These are phyloP conservation scores for Tillandsia fasciculata DNA, from an alignment of 176 grass and related monocot species.

Conservation along the genomic window DNA sequence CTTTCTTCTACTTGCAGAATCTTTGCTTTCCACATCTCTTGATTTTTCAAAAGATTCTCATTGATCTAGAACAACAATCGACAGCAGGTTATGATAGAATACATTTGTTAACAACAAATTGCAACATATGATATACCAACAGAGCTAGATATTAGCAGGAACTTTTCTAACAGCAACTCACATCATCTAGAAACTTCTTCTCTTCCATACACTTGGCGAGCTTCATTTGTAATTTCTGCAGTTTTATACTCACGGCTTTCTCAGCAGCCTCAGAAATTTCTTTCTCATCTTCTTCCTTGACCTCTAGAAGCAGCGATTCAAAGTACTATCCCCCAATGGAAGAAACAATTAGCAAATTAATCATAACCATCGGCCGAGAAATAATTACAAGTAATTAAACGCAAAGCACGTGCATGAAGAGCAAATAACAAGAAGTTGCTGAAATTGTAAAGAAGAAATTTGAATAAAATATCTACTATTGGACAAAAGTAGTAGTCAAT, in stretches of 20 bases:
- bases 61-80: conserved; percentile 35
- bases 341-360: conserved; percentile 15
- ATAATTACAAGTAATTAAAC: background rate
- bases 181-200: conserved; percentile 75
- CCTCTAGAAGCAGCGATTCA: conserved; percentile 64
- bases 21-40: conserved; percentile 59
- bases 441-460: background rate
- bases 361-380: background rate
- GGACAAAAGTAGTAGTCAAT: conserved; percentile 9
- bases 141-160: background rate
- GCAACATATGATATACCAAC: conserved; percentile 1
- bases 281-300: conserved; percentile 67
- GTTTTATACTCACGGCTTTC: conserved; percentile 44
- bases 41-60: conserved; percentile 67
- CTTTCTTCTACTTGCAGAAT: conserved; percentile 53
- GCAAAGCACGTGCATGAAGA: background rate
- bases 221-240: conserved; percentile 56
- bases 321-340: conserved; percentile 57
- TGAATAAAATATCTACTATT: background rate
- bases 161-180: conserved; percentile 27
- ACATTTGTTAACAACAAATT: conserved; percentile 13
- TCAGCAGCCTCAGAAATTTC: conserved; percentile 45
- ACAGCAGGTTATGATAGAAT: conserved; percentile 6
- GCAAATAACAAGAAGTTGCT: background rate
- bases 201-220: conserved; percentile 55